phyloP scores from a whole-genome alignment of 169 alveolate species.

The Cryptosporidium muris region DNA sequence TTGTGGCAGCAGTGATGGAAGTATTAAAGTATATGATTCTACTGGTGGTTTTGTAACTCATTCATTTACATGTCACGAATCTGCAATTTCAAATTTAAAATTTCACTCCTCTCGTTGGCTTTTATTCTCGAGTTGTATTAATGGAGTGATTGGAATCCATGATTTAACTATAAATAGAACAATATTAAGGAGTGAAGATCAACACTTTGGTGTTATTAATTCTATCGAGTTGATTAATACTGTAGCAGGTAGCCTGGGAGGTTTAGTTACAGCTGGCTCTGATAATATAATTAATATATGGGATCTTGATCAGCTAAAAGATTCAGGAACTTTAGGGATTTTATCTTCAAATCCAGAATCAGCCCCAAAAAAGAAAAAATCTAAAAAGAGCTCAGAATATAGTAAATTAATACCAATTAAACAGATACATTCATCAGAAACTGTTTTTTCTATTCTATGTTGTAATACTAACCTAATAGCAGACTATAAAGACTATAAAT shows the following conservation, averaged over 20 bases:
- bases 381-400: neutral
- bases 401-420: slow-evolving; percentile 27
- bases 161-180: slow-evolving; percentile 31
- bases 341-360: neutral
- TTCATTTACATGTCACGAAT: slow-evolving; percentile 23
- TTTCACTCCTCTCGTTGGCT: slow-evolving; percentile 57
- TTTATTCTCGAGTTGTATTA: slow-evolving; percentile 46
- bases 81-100: slow-evolving; percentile 39
- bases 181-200: neutral
- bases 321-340: slow-evolving; percentile 23
- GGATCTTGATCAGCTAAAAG: slow-evolving; percentile 42
- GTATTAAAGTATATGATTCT: slow-evolving; percentile 49
- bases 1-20: slow-evolving; percentile 63
- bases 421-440: slow-evolving; percentile 54
- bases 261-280: slow-evolving; percentile 48
- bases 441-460: slow-evolving; percentile 50
- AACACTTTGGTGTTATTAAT: slow-evolving; percentile 30
- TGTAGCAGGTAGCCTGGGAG: slow-evolving; percentile 19
- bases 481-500: neutral
- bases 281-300: slow-evolving; percentile 68
- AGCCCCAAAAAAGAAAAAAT: slow-evolving; percentile 27
- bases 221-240: slow-evolving; percentile 54
- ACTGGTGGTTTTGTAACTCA: slow-evolving; percentile 67
- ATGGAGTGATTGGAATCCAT: slow-evolving; percentile 42
- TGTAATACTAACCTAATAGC: slow-evolving; percentile 2